phyloP scores from a whole-genome alignment of 805 yeast genomes.

The Komagataella ulmi region DNA sequence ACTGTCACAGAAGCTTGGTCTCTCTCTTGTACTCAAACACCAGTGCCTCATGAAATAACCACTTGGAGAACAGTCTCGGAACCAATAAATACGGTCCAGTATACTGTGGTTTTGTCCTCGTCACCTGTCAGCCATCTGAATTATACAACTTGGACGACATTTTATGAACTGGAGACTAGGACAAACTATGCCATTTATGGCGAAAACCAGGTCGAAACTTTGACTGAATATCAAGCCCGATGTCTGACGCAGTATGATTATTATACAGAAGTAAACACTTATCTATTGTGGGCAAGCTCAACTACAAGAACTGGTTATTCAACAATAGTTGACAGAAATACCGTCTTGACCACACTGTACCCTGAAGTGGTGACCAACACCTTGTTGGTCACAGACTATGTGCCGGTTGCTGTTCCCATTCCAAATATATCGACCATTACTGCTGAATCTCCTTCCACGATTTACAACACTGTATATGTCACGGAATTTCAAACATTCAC shows the following conservation, averaged over 20 bases:
- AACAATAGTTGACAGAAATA: neutral
- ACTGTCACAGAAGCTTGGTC: neutral
- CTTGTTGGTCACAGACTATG: neutral
- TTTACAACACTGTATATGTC: neutral
- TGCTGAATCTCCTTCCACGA: neutral
- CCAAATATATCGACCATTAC: neutral
- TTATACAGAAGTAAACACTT: neutral
- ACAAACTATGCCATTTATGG: neutral
- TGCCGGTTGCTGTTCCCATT: neutral
- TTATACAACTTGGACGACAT: neutral
- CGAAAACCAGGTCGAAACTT: neutral
- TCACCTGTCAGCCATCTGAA: neutral
- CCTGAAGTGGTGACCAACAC: neutral
- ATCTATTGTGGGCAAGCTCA: neutral
- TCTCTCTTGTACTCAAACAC: neutral
- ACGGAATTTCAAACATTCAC: neutral
- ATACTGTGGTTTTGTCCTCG: neutral
- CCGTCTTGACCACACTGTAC: neutral
- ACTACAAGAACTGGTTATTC: neutral
- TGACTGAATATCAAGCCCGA: neutral
- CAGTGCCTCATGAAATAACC: neutral
- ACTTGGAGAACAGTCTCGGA: neutral
- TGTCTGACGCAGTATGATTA: neutral
- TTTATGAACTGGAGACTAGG: neutral
- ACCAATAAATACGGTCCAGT: neutral